Evolutionary conservation across 306 rosid species (phyloP).

Genomic region (Clitoria ternatea): DNA sequence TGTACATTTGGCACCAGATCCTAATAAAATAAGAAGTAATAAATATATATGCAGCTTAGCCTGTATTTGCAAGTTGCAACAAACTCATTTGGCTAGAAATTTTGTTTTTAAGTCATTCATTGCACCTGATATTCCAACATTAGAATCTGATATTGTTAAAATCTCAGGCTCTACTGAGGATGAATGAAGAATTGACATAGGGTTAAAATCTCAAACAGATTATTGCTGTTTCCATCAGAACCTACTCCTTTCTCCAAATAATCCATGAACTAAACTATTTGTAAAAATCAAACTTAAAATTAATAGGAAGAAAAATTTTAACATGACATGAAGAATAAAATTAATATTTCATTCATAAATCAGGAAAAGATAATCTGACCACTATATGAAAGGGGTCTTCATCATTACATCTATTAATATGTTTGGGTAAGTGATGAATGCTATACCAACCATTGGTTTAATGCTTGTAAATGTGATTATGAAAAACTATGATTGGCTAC

Average conservation of each 20-base stretch:
- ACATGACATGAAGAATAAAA: constrained; percentile 4
- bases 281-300: constrained; percentile 34
- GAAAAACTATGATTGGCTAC: neutral
- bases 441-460: neutral
- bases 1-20: constrained; percentile 73
- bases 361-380: constrained; percentile 16
- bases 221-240: constrained; percentile 72
- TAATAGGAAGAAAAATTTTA: constrained; percentile 2
- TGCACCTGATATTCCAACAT: constrained; percentile 67
- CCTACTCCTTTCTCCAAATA: constrained; percentile 84
- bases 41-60: constrained; percentile 6
- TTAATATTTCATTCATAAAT: neutral
- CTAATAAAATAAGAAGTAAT: constrained; percentile 39
- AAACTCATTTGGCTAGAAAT: neutral
- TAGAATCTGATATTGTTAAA: constrained; percentile 82
- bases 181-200: constrained; percentile 74
- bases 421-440: neutral
- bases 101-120: constrained; percentile 17
- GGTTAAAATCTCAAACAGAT: constrained; percentile 94
- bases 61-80: neutral
- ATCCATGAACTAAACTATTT: constrained; percentile 85
- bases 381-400: neutral
- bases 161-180: constrained; percentile 75
- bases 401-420: constrained; percentile 1
- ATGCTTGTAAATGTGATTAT: neutral